phyloP scores from a whole-genome alignment of 164 flowering plant genomes.

The Stephania cephalantha region DNA sequence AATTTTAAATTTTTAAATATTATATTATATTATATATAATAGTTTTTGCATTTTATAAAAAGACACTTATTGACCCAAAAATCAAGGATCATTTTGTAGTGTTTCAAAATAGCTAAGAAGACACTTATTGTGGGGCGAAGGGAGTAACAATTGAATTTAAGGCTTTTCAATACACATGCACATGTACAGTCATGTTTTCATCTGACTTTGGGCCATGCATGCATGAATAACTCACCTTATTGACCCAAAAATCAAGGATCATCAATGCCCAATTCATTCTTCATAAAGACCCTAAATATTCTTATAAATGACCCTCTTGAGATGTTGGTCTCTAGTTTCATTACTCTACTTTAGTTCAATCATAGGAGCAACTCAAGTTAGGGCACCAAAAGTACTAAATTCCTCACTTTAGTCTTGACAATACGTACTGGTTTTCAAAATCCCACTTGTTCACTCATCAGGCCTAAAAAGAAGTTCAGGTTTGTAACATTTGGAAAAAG shows the following conservation, averaged over 20 bases:
- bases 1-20: no score
- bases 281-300: background rate
- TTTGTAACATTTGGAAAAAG: background rate
- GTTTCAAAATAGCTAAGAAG: no score
- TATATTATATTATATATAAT: no score
- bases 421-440: background rate
- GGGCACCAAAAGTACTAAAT: background rate
- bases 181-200: background rate
- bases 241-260: background rate
- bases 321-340: background rate
- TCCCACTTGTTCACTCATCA: background rate
- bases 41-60: no score
- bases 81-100: no score
- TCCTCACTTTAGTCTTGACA: background rate
- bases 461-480: slow-evolving; percentile 1
- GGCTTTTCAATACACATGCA: background rate
- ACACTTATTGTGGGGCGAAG: no score
- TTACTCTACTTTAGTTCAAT: background rate
- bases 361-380: background rate
- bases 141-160: background rate
- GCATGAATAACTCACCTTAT: background rate
- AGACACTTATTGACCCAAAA: no score
- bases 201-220: background rate
- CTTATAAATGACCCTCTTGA: background rate
- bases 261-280: background rate